These are phyloP conservation scores for Penicillium sp. DNA, from an alignment of 2,329 filamentous ascomycete genomes.

Conservation along the genomic window DNA sequence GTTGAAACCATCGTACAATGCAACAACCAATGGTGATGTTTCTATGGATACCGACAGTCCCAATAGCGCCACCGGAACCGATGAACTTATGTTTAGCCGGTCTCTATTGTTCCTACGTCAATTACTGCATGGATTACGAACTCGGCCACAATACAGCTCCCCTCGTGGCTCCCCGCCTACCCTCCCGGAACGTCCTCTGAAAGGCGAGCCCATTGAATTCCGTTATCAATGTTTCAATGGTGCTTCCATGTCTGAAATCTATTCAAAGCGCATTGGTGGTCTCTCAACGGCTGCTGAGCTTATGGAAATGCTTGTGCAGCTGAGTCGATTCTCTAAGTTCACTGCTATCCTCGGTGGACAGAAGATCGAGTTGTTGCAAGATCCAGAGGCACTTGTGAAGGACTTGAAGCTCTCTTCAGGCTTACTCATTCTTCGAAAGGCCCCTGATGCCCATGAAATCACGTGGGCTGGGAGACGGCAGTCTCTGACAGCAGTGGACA, in stretches of 20 bases:
- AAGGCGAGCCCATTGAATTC: conserved; percentile 64
- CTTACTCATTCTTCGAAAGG: conserved; percentile 61
- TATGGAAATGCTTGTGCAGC: conserved; percentile 62
- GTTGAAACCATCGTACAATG: conserved; percentile 51
- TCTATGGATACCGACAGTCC: conserved; percentile 52
- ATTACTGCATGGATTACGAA: conserved; percentile 57
- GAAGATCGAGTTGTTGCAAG: conserved; percentile 60
- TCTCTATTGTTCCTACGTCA: conserved; percentile 66
- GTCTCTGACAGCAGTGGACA: conserved; percentile 63
- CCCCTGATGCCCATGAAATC: conserved; percentile 47
- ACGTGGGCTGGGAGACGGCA: conserved; percentile 38
- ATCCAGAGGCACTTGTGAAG: conserved; percentile 60
- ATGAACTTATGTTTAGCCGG: conserved; percentile 64
- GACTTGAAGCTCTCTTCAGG: conserved; percentile 66
- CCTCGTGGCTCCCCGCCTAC: conserved; percentile 60
- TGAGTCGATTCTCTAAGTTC: conserved; percentile 74
- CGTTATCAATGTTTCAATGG: conserved; percentile 73
- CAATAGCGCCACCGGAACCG: conserved; percentile 49
- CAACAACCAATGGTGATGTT: conserved; percentile 46
- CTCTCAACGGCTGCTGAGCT: conserved; percentile 70
- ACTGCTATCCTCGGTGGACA: conserved; percentile 68
- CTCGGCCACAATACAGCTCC: conserved; percentile 57
- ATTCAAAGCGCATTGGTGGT: conserved; percentile 62
- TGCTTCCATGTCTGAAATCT: conserved; percentile 57
- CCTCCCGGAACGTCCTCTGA: conserved; percentile 51